Conservation (phyloP, 345 rosid genomes). For the Litchi chinensis region DNA sequence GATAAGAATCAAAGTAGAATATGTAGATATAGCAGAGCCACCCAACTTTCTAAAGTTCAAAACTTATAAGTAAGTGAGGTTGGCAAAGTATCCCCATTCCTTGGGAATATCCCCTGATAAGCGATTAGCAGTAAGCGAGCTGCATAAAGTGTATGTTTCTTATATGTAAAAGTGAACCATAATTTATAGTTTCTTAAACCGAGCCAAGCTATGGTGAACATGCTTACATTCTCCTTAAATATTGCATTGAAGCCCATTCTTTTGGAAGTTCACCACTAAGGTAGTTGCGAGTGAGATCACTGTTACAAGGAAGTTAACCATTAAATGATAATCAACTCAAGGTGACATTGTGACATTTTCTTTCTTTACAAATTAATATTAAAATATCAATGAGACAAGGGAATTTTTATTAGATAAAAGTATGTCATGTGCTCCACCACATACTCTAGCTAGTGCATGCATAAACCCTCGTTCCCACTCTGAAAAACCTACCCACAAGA, state of each 20-base stretch:
- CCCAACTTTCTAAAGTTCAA: neutral
- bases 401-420: neutral
- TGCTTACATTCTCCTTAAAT: conserved; percentile 53
- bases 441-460: neutral
- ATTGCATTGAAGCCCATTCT: conserved; percentile 56
- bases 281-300: conserved; percentile 60
- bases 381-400: neutral
- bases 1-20: neutral
- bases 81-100: conserved; percentile 44
- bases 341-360: neutral
- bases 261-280: conserved; percentile 53
- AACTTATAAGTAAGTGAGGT: conserved; percentile 54
- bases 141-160: conserved; percentile 26
- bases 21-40: neutral
- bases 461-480: neutral
- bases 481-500: neutral
- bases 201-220: neutral
- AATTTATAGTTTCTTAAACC: conserved; percentile 7
- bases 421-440: neutral
- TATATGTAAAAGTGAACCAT: neutral
- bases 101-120: conserved; percentile 57
- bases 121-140: conserved; percentile 56
- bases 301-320: neutral
- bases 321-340: neutral
- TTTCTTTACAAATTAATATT: neutral